A percentile compares a stretch with the other conserved stretches of the same genome.
Conservation (phyloP, 176 grass and related monocot genomes). For the Zizania latifolia region DNA sequence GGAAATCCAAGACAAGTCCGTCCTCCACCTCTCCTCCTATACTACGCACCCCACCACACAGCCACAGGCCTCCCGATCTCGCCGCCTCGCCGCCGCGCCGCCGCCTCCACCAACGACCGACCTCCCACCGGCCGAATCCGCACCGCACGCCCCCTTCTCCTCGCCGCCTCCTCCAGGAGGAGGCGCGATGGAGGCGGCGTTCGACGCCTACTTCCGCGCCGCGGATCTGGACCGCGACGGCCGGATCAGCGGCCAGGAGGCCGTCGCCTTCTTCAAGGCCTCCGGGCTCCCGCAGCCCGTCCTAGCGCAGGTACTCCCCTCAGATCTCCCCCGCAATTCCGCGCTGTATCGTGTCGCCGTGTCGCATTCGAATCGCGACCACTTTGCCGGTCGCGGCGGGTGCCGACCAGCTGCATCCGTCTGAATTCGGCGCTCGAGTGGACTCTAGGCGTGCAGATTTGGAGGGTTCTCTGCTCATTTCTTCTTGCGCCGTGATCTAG, state of each 20-base stretch:
- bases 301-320: slow-evolving; percentile 65
- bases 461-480: background rate
- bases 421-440: background rate
- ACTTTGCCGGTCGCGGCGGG: no score
- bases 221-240: slow-evolving; percentile 97
- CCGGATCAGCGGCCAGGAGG: slow-evolving; percentile 89
- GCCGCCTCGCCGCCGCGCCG: slow-evolving; percentile 17
- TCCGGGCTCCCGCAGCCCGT: slow-evolving; percentile 76
- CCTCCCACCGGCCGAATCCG: background rate
- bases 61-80: slow-evolving; percentile 23
- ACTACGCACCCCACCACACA: background rate
- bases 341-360: no score
- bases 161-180: background rate
- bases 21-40: background rate
- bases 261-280: slow-evolving; percentile 89
- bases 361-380: background rate
- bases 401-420: background rate
- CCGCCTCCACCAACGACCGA: background rate
- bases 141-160: background rate
- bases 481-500: background rate
- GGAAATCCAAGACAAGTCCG: slow-evolving; percentile 15
- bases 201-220: slow-evolving; percentile 84
- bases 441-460: background rate
- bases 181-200: slow-evolving; percentile 47
- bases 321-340: slow-evolving; percentile 20